Evolutionary conservation across 495 filamentous ascomycete genomes (phyloP), one percentile per base, ranked within the genome.

Genomic region (Pyronema domesticum): DNA sequence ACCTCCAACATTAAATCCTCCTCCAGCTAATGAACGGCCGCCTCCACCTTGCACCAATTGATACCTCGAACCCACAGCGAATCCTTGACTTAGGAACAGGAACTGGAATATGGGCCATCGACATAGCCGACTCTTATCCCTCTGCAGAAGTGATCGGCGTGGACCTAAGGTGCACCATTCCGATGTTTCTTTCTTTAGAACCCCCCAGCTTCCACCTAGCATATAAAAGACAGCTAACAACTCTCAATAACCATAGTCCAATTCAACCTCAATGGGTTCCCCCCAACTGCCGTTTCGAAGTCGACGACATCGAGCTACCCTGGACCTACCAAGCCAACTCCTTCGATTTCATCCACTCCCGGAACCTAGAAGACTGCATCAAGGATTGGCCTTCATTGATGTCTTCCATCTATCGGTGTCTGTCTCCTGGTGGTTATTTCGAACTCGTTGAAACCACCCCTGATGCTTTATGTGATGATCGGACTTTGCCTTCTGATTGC

Each of bases 301-400:
- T 46, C 7, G 54, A 56, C 13, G 54, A 56, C 11, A 46, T 40
- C 1, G 54, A 56, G 46, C 1, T 0, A 19, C 10, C 13, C 1
- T 57, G 55, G 55, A 57, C 52, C 3, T 60, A 63, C 60, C 43
- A 18, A 3, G 9, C 59, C 0, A 48, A 55, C 14, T 42, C 55
- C 7, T 69, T 65, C 56, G 70, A 71, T 54, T 60, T 67, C 57
- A 60, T 67, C 15, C 70, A 72, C 45, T 46, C 67, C 8, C 61
- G 70, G 10, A 57, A 42, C 30, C 56, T 70, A 57, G 58, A 59
- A 15, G 46, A 56, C 17, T 34, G 33, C 14, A 36, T 60, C 19
- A 13, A 0, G 1, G 19, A 60, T 42, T 60, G 57, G 57, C 13
- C 6, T 1, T 23, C 11, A 11, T 3, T 60, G 19, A 37, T 54